Evolutionary conservation across 1,139 yeast genomes (phyloP).

Genomic region (Ogataea hybrid): DNA sequence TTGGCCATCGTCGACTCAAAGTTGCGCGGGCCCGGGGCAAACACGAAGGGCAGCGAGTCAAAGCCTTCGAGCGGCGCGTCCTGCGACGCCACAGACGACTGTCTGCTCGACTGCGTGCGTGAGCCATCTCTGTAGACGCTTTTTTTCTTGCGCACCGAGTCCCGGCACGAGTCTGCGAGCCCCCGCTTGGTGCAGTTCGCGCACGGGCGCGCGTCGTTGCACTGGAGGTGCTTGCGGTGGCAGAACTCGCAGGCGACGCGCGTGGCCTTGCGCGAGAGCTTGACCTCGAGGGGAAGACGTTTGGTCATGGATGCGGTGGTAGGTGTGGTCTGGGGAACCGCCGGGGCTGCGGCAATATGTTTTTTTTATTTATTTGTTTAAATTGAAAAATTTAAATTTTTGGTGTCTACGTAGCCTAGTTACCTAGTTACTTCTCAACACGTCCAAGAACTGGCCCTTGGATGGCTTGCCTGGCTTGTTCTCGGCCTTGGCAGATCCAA

Average conservation of each 20-base stretch:
- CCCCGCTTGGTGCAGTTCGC: constrained; percentile 64
- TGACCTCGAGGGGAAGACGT: constrained; percentile 51
- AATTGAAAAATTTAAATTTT: not conserved
- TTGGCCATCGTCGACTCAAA: constrained; percentile 36
- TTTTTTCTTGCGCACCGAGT: constrained; percentile 59
- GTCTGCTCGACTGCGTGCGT: not conserved
- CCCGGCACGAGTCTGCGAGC: constrained; percentile 49
- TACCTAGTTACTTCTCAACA: constrained; percentile 50
- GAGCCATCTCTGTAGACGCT: constrained; percentile 7
- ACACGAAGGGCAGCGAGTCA: constrained; percentile 3
- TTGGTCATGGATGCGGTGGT: constrained; percentile 59
- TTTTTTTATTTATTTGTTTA: too few species aligned
- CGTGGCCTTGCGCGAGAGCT: constrained; percentile 56
- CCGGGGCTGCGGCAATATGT: constrained; percentile 7
- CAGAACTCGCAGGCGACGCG: constrained; percentile 70
- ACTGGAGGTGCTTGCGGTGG: constrained; percentile 69
- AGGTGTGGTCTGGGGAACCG: constrained; percentile 19
- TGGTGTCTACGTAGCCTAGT: not conserved
- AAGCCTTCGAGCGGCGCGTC: not conserved
- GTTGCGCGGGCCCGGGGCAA: constrained; percentile 14
- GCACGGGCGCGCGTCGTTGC: constrained; percentile 61
- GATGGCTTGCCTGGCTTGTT: constrained; percentile 55
- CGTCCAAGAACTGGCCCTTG: constrained; percentile 67
- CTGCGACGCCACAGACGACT: not conserved
- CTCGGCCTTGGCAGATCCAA: constrained; percentile 80